Evolutionary conservation across 495 filamentous ascomycete genomes (phyloP).

Genomic region (Lasiosphaeria hispida): DNA sequence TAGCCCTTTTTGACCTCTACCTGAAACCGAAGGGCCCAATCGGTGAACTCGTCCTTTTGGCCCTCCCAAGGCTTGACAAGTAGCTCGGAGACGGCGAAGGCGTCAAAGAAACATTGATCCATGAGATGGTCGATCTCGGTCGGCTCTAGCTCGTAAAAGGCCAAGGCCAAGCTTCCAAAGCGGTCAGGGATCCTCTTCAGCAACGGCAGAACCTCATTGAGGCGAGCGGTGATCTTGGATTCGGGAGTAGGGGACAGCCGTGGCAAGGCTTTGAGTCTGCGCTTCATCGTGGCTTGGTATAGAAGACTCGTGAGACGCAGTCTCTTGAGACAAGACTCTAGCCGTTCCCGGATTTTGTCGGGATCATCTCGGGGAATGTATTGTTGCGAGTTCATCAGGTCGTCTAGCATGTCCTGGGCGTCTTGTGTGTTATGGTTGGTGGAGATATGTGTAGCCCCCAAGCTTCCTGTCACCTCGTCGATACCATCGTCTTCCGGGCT

Average conservation of each 20-base stretch:
- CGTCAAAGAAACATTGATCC: constrained; percentile 50
- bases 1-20: constrained; percentile 43
- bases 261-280: constrained; percentile 56
- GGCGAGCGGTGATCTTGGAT: constrained; percentile 30
- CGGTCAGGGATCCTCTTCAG: constrained; percentile 41
- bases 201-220: constrained; percentile 44
- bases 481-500: constrained; percentile 34
- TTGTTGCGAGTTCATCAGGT: constrained; percentile 53
- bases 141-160: constrained; percentile 52
- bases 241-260: constrained; percentile 26
- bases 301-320: constrained; percentile 57
- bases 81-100: constrained; percentile 46
- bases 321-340: constrained; percentile 55
- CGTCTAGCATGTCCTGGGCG: constrained; percentile 50
- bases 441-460: constrained; percentile 19
- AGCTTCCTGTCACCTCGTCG: constrained; percentile 19
- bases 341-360: constrained; percentile 51
- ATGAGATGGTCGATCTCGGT: constrained; percentile 42
- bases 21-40: constrained; percentile 50
- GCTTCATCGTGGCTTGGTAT: constrained; percentile 60
- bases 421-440: constrained; percentile 7
- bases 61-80: constrained; percentile 43
- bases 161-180: constrained; percentile 41
- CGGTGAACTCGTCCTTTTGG: constrained; percentile 46
- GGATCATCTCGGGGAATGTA: constrained; percentile 55